These are phyloP conservation scores for Podospora pseudocomata DNA, from an alignment of 495 filamentous ascomycete species.

Conservation along the genomic window DNA sequence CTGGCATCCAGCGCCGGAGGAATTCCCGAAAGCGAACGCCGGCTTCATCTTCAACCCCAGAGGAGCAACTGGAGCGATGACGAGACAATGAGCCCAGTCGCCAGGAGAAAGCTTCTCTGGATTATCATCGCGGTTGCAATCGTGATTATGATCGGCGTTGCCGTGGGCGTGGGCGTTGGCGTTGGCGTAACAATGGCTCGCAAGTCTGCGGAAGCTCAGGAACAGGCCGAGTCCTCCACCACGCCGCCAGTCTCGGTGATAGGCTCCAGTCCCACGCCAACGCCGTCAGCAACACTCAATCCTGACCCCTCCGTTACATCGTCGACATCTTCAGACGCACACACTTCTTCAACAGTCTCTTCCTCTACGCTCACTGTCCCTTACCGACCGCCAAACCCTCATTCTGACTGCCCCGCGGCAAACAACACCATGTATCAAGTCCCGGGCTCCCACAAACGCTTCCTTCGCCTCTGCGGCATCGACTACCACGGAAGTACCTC, in stretches of 20 bases:
- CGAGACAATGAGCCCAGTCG: constrained; percentile 11
- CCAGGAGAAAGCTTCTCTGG: constrained; percentile 33
- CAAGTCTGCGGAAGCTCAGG: constrained; percentile 3
- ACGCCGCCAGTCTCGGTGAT: not conserved
- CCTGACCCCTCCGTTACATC: constrained; percentile 7
- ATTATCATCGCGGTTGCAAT: constrained; percentile 23
- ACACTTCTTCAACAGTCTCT: constrained; percentile 13
- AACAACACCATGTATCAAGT: constrained; percentile 45
- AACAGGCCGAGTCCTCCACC: not conserved
- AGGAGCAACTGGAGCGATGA: constrained; percentile 15
- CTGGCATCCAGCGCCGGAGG: constrained; percentile 1
- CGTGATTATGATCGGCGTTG: constrained; percentile 32
- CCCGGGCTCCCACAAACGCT: constrained; percentile 39
- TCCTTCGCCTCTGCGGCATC: constrained; percentile 44
- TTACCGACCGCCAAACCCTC: constrained; percentile 18
- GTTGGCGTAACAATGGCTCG: constrained; percentile 39
- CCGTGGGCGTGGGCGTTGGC: constrained; percentile 40
- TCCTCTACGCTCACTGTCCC: constrained; percentile 13
- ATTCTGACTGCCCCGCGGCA: constrained; percentile 39
- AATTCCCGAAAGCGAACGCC: constrained; percentile 2
- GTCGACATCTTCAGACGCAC: constrained; percentile 8
- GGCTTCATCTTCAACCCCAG: constrained; percentile 11
- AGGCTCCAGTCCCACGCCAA: constrained; percentile 5
- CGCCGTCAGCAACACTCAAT: constrained; percentile 2
- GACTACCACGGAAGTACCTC: constrained; percentile 39